Conservation (phyloP, 139 green algal genomes). For the Spirogloea muscicola region DNA sequence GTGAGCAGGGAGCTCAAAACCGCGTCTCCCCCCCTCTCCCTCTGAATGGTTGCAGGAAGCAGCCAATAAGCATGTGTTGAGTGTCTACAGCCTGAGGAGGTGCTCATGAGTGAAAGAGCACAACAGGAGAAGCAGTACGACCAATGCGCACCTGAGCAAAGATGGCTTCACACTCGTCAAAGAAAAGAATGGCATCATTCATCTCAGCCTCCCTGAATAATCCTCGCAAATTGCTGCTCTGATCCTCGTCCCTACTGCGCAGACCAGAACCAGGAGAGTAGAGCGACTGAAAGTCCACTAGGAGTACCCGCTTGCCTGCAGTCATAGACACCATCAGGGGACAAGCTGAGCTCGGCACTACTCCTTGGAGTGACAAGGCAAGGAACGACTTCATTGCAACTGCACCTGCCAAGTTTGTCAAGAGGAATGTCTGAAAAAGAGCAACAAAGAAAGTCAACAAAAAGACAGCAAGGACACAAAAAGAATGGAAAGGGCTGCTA, state of each 20-base stretch:
- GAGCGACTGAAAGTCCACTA: constrained; percentile 21
- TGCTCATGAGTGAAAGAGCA: no score
- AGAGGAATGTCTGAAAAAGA: not conserved
- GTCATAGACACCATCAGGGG: not conserved
- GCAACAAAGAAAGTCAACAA: not conserved
- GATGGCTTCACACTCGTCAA: constrained; percentile 27
- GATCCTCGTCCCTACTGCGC: constrained; percentile 8
- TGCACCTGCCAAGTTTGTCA: not conserved
- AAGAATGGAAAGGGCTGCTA: no score
- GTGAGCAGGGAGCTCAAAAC: not conserved
- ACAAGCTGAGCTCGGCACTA: not conserved
- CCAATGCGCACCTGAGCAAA: constrained; percentile 7
- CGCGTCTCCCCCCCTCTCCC: not conserved
- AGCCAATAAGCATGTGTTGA: no score
- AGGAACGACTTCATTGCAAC: no score
- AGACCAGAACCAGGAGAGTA: not conserved
- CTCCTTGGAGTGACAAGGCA: not conserved
- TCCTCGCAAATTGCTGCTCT: constrained; percentile 4
- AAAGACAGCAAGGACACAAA: no score
- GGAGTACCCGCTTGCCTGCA: constrained; percentile 17
- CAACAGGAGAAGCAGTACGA: no score
- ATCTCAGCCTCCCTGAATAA: constrained; percentile 21
- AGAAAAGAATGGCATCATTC: constrained; percentile 28
- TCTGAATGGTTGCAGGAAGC: no score
- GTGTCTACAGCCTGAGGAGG: no score